Base-by-base conservation (phyloP, 352 stramenopile species). In the Phytophthora kernoviae region DNA sequence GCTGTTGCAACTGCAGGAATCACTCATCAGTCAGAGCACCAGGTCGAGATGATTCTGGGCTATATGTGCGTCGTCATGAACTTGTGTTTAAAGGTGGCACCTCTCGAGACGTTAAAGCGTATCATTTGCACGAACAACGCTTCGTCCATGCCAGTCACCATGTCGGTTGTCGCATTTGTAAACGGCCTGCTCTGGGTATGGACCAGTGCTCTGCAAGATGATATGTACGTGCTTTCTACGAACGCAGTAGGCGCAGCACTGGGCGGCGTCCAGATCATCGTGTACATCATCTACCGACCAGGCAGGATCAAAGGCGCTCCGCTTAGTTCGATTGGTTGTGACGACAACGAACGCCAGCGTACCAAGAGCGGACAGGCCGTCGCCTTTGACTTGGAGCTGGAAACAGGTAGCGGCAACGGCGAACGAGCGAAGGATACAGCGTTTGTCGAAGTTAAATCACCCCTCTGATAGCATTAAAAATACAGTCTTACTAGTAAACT, bases 201-300 rank as follows among this genome's bases (percentile, higher is more conserved):
- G 42, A 63, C 58, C 17, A 63, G 54, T 14, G 39, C 54, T 0
- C 54, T 69, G 18, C 33, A 56, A 43, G 45, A 53, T 15, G 65
- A 73, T 21, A 63, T 73, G 65, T 73, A 70, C 49, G 63, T 73
- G 44, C 27, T 73, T 2, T 36, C 65, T n/a, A 62, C 65, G 21
- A 72, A 72, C 52, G 58, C 57, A 6, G 63, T 34, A 2, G 63
- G 63, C 0, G 34, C 63, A 2, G 52, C 53, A 9, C 39, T 72
- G 2, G 58, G 52, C 11, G 40, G 43, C 22, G 36, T 57, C 21
- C 63, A 68, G 41, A 65, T 68, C 32, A 18, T 65, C 17, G 48
- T 68, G n/a, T 72, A 65, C 52, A 27, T 72, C 21, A 59, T 60
- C 41, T 68, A 72, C 47, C 52, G 58, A 18, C 64, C 64, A 12